Evolutionary conservation across 1,139 yeast genomes (phyloP), one percentile per base, ranked within the genome.

Genomic region (Magnusiomyces magnusii): DNA sequence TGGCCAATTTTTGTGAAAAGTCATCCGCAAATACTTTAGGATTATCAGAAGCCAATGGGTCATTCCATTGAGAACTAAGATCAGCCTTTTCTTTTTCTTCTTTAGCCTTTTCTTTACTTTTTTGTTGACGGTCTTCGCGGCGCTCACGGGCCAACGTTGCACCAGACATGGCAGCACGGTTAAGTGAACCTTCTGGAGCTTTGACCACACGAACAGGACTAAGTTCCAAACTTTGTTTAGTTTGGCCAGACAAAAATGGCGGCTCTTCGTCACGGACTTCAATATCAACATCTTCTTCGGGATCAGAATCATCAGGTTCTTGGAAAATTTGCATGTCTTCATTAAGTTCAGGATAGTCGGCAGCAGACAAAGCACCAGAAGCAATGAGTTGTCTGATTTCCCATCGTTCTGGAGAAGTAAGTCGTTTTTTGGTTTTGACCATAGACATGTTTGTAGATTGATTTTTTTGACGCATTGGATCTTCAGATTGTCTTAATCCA

Each of bases 351-450:
- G 93, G 93, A 66, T 85, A 85, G 61, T 86, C 93, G 15, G 83
- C 79, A 0, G 86, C 82, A 1, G 84, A 78, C 0, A 83, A 82
- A 0, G 82, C 93, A 1, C 96, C 96, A 2, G 95, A 83, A 0
- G 95, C 87, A 42, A 87, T 85, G 41, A 89, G 75, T 67, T 92
- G 97, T 41, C 88, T 77, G 57, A 89, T 79, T 67, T 92, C 97
- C 96, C 97, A 92, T 60, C 92, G 74, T 70, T 92, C 98, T 0
- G 96, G 95, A 0, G 95, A 86, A 0, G 95, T 85, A 47, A 86
- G 71, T 56, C 89, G 75, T 65, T 84, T 77, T 59, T 76, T 71
- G 51, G 21, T 44, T 47, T 50, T 24, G 27, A 53, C 15, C 13
- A 24, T 21, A 28, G 44, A 44, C 2, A 2, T 28, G 1, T 55